A percentile compares a stretch with the other conserved stretches of the same genome.
Conservation (phyloP, 345 rosid genomes). For the Ceriops zippeliana region DNA sequence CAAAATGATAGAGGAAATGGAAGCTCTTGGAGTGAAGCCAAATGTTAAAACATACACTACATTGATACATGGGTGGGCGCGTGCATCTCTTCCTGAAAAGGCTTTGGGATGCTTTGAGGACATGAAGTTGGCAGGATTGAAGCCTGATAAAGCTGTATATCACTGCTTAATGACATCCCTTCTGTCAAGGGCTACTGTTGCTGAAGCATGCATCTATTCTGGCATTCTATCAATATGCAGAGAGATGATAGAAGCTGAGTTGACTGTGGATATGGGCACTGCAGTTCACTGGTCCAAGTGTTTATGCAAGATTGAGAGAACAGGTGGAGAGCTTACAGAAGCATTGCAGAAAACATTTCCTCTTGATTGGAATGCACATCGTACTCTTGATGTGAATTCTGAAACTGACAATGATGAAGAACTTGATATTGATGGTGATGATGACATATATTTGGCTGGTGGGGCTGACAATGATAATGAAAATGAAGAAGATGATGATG, state of each 20-base stretch:
- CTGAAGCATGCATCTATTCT: conserved; percentile 65
- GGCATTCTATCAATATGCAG: conserved; percentile 55
- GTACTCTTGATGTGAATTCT: conserved; percentile 28
- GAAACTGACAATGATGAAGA: conserved; percentile 38
- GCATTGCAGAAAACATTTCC: conserved; percentile 90
- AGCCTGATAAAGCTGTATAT: conserved; percentile 86
- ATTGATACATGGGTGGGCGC: conserved; percentile 87
- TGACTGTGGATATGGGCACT: conserved; percentile 89
- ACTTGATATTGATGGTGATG: conserved; percentile 13
- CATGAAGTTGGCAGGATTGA: conserved; percentile 69
- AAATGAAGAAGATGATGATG: conserved; percentile 24
- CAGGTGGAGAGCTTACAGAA: conserved; percentile 89
- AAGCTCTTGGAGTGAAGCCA: conserved; percentile 57
- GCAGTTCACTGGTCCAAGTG: conserved; percentile 92
- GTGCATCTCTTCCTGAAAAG: conserved; percentile 90
- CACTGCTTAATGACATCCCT: conserved; percentile 88
- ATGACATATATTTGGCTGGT: conserved; percentile 5
- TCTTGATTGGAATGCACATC: conserved; percentile 73
- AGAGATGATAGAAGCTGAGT: conserved; percentile 72
- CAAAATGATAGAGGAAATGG: conserved; percentile 65
- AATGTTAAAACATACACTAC: conserved; percentile 92
- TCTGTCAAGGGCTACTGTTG: conserved; percentile 71
- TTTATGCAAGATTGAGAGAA: conserved; percentile 75
- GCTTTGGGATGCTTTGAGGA: conserved; percentile 77
- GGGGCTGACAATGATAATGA: conserved; percentile 20